Conservation (phyloP, 495 filamentous ascomycete genomes). For the Parathielavia hyrcaniae region DNA sequence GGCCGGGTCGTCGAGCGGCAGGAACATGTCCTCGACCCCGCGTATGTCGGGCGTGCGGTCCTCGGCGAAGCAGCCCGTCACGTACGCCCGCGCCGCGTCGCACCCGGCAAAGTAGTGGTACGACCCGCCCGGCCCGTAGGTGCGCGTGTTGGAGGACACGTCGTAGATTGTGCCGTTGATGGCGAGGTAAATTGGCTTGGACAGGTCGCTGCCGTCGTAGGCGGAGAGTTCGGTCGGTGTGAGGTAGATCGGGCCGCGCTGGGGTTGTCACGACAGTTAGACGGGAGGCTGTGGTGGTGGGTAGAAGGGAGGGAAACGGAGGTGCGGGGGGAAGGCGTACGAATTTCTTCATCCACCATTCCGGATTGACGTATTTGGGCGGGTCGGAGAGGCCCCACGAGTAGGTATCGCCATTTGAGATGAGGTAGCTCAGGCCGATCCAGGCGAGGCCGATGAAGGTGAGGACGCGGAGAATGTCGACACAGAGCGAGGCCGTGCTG, state of each 20-base stretch:
- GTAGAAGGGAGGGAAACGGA: not conserved
- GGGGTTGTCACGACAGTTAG: not conserved
- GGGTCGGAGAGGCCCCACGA: conserved; percentile 50
- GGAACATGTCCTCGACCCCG: conserved; percentile 83
- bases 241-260: conserved; percentile 47
- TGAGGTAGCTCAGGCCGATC: conserved; percentile 68
- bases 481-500: conserved; percentile 34
- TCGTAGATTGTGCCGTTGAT: conserved; percentile 95
- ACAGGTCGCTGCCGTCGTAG: conserved; percentile 72
- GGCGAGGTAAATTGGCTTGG: conserved; percentile 79
- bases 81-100: conserved; percentile 83
- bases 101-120: conserved; percentile 84
- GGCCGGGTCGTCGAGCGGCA: conserved; percentile 64
- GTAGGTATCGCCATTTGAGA: conserved; percentile 63
- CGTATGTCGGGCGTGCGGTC: conserved; percentile 76
- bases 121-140: conserved; percentile 84
- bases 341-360: conserved; percentile 56
- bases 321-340: conserved; percentile 38
- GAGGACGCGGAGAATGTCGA: conserved; percentile 73
- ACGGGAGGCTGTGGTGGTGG: not conserved
- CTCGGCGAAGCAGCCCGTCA: conserved; percentile 93
- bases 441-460: conserved; percentile 63
- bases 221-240: conserved; percentile 65
- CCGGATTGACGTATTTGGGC: conserved; percentile 60
- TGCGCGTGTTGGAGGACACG: conserved; percentile 63